Evolutionary conservation across 2,329 filamentous ascomycete species (phyloP).

Genomic region (Magnaporthiopsis rhizophila): DNA sequence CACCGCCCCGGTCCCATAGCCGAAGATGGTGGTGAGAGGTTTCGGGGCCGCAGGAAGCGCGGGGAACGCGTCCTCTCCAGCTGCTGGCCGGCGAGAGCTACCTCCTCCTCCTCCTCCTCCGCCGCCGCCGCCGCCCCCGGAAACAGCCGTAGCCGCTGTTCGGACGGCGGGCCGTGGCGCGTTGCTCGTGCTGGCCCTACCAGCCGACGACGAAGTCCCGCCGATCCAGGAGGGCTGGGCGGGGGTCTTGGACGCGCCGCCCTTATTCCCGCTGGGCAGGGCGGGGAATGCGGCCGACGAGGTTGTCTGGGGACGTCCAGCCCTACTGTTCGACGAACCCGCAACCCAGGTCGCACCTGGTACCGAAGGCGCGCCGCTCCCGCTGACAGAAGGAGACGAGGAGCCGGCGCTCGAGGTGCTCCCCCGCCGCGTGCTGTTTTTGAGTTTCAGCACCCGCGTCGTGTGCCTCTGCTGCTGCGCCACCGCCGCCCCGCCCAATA

Average conservation of each 20-base stretch:
- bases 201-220: slow-evolving; percentile 5
- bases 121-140: neutral
- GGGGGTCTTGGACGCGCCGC: neutral
- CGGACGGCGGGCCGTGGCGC: neutral
- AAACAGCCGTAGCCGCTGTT: neutral
- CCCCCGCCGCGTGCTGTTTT: slow-evolving; percentile 46
- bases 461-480: slow-evolving; percentile 40
- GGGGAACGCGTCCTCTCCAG: slow-evolving; percentile 64
- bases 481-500: slow-evolving; percentile 24
- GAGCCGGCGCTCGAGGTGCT: slow-evolving; percentile 20
- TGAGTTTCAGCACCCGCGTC: slow-evolving; percentile 48
- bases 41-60: slow-evolving; percentile 73
- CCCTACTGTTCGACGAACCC: slow-evolving; percentile 10
- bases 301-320: slow-evolving; percentile 7
- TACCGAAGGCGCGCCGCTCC: slow-evolving; percentile 19
- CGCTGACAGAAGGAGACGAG: neutral
- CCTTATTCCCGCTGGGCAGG: slow-evolving; percentile 23
- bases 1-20: slow-evolving; percentile 48
- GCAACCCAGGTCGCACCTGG: slow-evolving; percentile 16
- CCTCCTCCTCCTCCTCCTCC: neutral
- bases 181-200: neutral
- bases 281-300: slow-evolving; percentile 35
- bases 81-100: slow-evolving; percentile 8
- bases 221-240: slow-evolving; percentile 17
- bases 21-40: slow-evolving; percentile 53